These are phyloP conservation scores for Venturia aucupariae DNA, from an alignment of 2,329 filamentous ascomycete genomes.

Conservation along the genomic window DNA sequence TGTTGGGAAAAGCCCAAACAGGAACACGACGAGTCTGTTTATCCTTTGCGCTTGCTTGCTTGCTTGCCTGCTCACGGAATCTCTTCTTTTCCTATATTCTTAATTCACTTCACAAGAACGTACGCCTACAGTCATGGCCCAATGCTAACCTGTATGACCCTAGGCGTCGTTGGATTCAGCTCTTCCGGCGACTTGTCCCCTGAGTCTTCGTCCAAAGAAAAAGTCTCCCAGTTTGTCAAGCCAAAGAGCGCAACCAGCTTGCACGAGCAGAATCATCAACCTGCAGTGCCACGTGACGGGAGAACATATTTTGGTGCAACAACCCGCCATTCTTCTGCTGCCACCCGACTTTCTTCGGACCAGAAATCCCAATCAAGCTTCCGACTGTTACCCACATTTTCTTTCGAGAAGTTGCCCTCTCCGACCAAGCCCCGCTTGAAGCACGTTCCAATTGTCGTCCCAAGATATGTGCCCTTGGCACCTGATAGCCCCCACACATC, in stretches of 20 bases:
- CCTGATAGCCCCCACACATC: constrained; percentile 24
- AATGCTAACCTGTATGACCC: background rate
- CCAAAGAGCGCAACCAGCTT: background rate
- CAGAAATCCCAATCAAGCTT: background rate
- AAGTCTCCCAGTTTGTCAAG: background rate
- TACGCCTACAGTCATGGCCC: background rate
- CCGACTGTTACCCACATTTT: constrained; percentile 6
- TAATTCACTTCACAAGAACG: background rate
- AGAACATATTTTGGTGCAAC: background rate
- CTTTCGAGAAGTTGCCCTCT: constrained; percentile 19
- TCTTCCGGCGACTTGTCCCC: background rate
- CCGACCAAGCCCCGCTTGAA: constrained; percentile 22
- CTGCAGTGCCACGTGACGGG: background rate
- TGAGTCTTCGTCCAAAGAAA: background rate
- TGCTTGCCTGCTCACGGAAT: background rate
- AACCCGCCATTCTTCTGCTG: background rate
- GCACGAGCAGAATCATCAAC: background rate
- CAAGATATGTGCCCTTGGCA: constrained; percentile 31
- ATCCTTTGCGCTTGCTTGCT: constrained; percentile 1
- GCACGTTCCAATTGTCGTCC: constrained; percentile 37
- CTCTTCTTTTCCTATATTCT: background rate
- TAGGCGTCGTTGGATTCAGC: constrained; percentile 17
- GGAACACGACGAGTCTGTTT: background rate
- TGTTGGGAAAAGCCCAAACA: background rate
- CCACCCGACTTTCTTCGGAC: background rate